Conservation (phyloP, 352 stramenopile species). For the Phytophthora pistaciae region DNA sequence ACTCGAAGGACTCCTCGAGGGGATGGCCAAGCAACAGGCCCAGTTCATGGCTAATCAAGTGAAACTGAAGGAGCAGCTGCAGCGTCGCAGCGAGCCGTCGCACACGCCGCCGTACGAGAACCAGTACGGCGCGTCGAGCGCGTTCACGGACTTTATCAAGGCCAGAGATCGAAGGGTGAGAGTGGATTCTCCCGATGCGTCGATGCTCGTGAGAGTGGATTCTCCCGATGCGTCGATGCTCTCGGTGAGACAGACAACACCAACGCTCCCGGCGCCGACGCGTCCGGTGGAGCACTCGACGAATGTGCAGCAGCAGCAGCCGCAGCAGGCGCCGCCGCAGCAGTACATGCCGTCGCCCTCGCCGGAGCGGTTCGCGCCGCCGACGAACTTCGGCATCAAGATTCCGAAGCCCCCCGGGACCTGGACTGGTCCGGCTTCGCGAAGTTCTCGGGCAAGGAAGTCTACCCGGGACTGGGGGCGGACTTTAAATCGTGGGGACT, state of each 20-base stretch:
- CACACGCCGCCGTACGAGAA: background rate
- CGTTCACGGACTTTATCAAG: constrained; percentile 12
- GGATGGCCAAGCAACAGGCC: constrained; percentile 5
- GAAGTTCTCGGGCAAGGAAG: constrained; percentile 12
- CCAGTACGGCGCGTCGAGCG: background rate
- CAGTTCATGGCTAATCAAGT: constrained; percentile 4
- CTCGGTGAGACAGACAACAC: background rate
- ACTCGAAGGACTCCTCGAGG: constrained; percentile 8
- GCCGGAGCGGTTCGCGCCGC: constrained; percentile 3
- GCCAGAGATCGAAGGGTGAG: background rate
- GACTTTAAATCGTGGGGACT: constrained; percentile 15
- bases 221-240: constrained; percentile 4
- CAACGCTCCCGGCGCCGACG: background rate
- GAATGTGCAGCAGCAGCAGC: background rate
- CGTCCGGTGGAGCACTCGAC: background rate
- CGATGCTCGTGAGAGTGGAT: background rate
- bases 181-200: constrained; percentile 1
- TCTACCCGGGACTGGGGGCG: background rate
- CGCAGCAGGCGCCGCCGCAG: background rate
- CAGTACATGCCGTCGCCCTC: background rate
- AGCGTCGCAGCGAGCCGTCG: background rate
- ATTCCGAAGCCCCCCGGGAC: constrained; percentile 3
- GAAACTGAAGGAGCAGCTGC: constrained; percentile 2
- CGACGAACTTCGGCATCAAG: constrained; percentile 4
- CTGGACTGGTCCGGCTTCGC: background rate